These are phyloP conservation scores for Chalciporus piperatus DNA, from an alignment of 768 basidiomycete species.

Conservation along the genomic window DNA sequence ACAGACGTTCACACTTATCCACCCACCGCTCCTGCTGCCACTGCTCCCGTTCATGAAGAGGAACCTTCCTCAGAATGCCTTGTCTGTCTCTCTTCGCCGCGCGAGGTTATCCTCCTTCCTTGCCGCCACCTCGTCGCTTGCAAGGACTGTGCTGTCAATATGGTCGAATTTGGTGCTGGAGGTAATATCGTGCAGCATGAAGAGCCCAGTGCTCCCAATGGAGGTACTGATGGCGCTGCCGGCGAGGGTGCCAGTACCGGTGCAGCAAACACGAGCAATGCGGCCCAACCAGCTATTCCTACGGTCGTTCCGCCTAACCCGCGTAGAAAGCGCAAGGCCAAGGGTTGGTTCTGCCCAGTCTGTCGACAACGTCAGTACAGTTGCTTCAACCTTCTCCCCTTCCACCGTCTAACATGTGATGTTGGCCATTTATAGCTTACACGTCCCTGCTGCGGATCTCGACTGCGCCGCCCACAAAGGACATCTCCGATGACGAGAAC, in stretches of 20 bases:
- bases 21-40: slow-evolving; percentile 30
- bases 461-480: slow-evolving; percentile 54
- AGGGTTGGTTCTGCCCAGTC: slow-evolving; percentile 97
- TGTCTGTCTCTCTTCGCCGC: slow-evolving; percentile 81
- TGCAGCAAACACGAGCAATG: slow-evolving; percentile 15
- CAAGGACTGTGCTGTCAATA: slow-evolving; percentile 92
- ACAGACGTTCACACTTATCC: slow-evolving; percentile 47
- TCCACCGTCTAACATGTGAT: neutral
- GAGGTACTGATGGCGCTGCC: slow-evolving; percentile 21
- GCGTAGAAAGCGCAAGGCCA: slow-evolving; percentile 86
- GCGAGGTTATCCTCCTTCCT: slow-evolving; percentile 90
- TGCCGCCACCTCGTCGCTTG: slow-evolving; percentile 95
- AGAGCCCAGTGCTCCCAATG: slow-evolving; percentile 32
- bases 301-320: slow-evolving; percentile 36
- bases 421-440: slow-evolving; percentile 53
- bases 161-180: slow-evolving; percentile 96
- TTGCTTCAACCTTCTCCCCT: neutral
- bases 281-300: slow-evolving; percentile 24
- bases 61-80: slow-evolving; percentile 87
- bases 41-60: slow-evolving; percentile 45
- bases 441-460: slow-evolving; percentile 85
- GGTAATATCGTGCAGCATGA: slow-evolving; percentile 71
- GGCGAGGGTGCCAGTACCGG: slow-evolving; percentile 20
- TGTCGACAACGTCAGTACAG: slow-evolving; percentile 82
- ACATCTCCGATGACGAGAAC: slow-evolving; percentile 32